These are phyloP conservation scores for Penicillium oxalicum DNA, from an alignment of 2,329 filamentous ascomycete genomes.

Conservation along the genomic window DNA sequence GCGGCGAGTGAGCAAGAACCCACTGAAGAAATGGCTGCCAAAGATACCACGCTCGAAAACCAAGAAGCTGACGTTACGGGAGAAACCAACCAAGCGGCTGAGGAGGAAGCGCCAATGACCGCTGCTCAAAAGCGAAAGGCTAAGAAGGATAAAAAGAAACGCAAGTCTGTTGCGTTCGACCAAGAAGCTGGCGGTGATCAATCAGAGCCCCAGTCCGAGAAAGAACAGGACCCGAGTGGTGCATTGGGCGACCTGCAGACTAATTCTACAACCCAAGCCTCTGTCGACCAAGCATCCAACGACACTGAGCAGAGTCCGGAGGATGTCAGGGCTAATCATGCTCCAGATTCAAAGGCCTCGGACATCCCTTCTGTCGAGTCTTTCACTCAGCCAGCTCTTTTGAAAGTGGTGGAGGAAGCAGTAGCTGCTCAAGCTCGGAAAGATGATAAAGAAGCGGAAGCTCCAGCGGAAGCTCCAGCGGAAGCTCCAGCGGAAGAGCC, in stretches of 20 bases:
- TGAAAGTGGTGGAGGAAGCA: not conserved
- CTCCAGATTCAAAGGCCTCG: not conserved
- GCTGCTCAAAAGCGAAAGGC: conserved; percentile 13
- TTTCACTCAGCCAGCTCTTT: not conserved
- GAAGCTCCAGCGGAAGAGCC: not conserved
- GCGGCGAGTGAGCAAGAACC: not conserved
- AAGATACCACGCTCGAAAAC: not conserved
- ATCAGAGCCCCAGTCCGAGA: conserved; percentile 6
- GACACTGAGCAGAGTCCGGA: conserved; percentile 1
- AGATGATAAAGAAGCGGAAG: too few relatives aligned
- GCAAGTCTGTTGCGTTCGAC: conserved; percentile 18
- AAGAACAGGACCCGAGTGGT: not conserved
- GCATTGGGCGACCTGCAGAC: conserved; percentile 1
- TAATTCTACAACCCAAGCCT: not conserved
- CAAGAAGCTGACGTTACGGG: conserved; percentile 2
- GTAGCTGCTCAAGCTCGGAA: not conserved
- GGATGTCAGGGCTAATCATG: not conserved
- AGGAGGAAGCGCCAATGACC: conserved; percentile 10
- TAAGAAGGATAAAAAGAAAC: conserved; percentile 21
- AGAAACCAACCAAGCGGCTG: conserved; percentile 2
- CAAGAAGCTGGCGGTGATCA: not conserved
- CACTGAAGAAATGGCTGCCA: conserved; percentile 2
- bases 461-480: too few relatives aligned
- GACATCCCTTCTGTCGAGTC: not conserved
- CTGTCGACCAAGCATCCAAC: conserved; percentile 2